phyloP scores from a whole-genome alignment of 257 asterid genomes.

The Solanum chaucha region DNA sequence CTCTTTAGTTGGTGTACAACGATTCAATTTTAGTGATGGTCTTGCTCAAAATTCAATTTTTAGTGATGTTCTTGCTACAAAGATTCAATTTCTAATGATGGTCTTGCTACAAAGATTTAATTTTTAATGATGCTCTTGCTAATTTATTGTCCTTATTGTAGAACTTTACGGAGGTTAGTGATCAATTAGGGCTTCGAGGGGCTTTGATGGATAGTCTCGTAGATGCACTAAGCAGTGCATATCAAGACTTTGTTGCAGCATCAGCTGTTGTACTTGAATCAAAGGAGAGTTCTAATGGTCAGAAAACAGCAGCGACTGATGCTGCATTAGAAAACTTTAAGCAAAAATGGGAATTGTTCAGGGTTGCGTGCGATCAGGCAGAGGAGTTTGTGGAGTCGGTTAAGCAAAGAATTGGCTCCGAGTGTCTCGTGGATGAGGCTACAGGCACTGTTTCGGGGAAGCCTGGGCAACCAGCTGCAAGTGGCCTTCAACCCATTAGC shows the following conservation, averaged over 20 bases:
- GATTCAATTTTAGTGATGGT: not conserved
- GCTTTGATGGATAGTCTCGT: conserved; percentile 64
- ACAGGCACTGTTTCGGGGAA: conserved; percentile 61
- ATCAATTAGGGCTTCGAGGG: conserved; percentile 1
- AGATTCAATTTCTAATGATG: not conserved
- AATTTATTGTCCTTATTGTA: not conserved
- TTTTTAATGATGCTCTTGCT: not conserved
- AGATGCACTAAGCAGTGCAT: conserved; percentile 57
- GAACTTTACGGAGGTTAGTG: not conserved
- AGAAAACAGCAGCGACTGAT: conserved; percentile 60
- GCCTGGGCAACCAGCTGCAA: conserved; percentile 45
- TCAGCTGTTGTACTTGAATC: conserved; percentile 64
- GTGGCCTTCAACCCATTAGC: conserved; percentile 84
- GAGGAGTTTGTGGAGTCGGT: conserved; percentile 93
- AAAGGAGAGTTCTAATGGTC: conserved; percentile 46
- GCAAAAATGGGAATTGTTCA: conserved; percentile 77
- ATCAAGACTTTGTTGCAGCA: conserved; percentile 71
- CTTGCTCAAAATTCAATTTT: not conserved
- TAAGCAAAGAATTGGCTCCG: conserved; percentile 92
- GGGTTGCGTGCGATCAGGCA: conserved; percentile 91
- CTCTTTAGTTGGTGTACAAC: not conserved
- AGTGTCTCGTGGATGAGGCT: conserved; percentile 96
- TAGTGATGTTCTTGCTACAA: not conserved
- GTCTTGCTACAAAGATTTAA: not conserved
- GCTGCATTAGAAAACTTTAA: conserved; percentile 83